These are phyloP conservation scores for Claviceps fusiformis DNA, from an alignment of 2,329 filamentous ascomycete genomes.

Conservation along the genomic window DNA sequence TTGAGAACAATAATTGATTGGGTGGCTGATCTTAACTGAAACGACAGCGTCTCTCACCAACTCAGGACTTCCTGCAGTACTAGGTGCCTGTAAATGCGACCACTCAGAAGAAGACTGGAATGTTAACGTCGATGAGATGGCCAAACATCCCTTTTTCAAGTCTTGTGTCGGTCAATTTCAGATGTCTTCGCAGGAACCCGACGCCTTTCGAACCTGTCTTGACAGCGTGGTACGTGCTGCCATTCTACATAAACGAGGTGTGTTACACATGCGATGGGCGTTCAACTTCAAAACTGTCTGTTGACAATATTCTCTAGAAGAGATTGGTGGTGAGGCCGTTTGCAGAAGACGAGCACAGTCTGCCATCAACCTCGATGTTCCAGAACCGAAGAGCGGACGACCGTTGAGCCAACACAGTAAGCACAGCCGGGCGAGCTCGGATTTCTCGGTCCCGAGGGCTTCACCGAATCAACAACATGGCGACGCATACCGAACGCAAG, in stretches of 20 bases:
- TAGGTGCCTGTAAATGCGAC: constrained; percentile 88
- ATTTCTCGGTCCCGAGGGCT: constrained; percentile 47
- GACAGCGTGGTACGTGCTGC: constrained; percentile 61
- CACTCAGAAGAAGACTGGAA: constrained; percentile 55
- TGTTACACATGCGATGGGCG: constrained; percentile 17
- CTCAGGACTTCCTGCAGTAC: constrained; percentile 59
- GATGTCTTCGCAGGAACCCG: constrained; percentile 55
- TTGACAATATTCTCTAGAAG: constrained; percentile 14
- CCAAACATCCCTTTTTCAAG: constrained; percentile 48
- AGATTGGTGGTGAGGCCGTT: constrained; percentile 28
- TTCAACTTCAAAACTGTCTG: neutral
- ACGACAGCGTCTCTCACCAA: constrained; percentile 56
- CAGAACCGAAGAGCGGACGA: constrained; percentile 34
- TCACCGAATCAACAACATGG: constrained; percentile 34
- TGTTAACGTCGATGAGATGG: constrained; percentile 54
- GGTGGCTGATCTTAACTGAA: neutral
- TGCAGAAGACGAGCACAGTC: constrained; percentile 46
- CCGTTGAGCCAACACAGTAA: constrained; percentile 49
- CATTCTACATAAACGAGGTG: constrained; percentile 55
- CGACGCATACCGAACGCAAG: constrained; percentile 18
- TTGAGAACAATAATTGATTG: neutral
- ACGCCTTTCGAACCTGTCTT: constrained; percentile 63
- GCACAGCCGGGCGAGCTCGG: constrained; percentile 58
- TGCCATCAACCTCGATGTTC: constrained; percentile 45
- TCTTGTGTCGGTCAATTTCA: constrained; percentile 61